Evolutionary conservation across 2,329 filamentous ascomycete genomes (phyloP), one percentile per base, ranked within the genome.

Genomic region (Claviceps sp.): DNA sequence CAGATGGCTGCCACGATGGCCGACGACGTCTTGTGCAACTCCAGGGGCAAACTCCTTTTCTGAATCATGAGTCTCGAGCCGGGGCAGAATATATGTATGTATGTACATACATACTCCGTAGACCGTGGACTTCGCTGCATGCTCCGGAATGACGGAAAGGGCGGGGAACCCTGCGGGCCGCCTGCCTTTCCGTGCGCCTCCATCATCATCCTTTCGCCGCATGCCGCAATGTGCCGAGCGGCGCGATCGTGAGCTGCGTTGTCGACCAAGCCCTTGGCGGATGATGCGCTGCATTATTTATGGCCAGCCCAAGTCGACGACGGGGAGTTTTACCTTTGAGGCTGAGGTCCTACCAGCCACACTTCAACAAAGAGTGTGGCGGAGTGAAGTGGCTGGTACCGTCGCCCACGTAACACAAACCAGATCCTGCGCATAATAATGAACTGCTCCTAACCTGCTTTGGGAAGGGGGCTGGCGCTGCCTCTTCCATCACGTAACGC

Each of bases 381-480:
- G 40, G 20, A 23, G 14, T 5, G 1, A 7, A 7, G 40, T 43
- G 40, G 40, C 40, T 42, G 17, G 17, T 16, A 20, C 17, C 13
- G 40, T 9, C 9, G 7, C 6, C 8, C 40, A 42, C 40, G 17
- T 20, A 4, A 8, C 11, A 20, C 17, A 42, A 60, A 61, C 52
- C 55, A 51, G 45, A 44, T n/a, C 45, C 43, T 37, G 37, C 43
- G 36, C 20, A 23, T 49, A 20, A 20, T 20, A 20, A 20, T 20
- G 20, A 20, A 20, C 20, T 46, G 40, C 20, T 42, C 4, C 39
- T 48, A 39, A 36, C 34, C 26, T 43, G 43, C 45, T 45, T 14
- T 38, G 39, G 6, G 36, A 44, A 50, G 44, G 50, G 49, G 54
- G 53, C 40, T 55, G 52, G 53, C 47, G 20, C 40, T 46, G 53